Evolutionary conservation across 331 rosid species (phyloP).

Genomic region (Rosa hybrid): DNA sequence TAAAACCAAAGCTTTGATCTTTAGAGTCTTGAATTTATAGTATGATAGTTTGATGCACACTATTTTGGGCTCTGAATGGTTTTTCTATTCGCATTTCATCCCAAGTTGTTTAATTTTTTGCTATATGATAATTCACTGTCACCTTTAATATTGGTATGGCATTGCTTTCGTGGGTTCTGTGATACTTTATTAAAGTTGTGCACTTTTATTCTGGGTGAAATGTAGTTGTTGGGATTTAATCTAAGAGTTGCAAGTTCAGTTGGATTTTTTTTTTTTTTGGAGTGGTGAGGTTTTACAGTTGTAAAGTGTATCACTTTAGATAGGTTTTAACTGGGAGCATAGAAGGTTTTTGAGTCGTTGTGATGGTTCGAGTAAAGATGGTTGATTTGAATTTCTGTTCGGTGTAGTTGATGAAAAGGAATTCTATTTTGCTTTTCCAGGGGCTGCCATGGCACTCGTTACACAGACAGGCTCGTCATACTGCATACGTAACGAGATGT

Average conservation of each 20-base stretch:
- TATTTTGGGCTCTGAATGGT: not conserved
- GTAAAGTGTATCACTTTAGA: not conserved
- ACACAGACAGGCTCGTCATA: slow-evolving; percentile 39
- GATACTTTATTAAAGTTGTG: not conserved
- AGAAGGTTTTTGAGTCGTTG: not conserved
- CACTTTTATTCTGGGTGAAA: not conserved
- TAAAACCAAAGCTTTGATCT: slow-evolving; percentile 8
- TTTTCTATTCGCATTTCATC: not conserved
- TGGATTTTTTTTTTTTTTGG: not conserved
- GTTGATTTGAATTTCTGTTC: not conserved
- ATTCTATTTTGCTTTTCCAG: slow-evolving; percentile 15
- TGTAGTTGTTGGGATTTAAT: not conserved
- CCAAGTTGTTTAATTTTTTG: not conserved
- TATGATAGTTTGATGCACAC: not conserved
- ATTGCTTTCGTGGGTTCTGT: not conserved
- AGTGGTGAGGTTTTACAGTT: not conserved
- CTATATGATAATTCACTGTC: not conserved
- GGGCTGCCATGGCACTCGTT: slow-evolving; percentile 45
- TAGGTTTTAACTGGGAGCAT: not conserved
- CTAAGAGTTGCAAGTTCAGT: not conserved
- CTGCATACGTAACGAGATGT: slow-evolving; percentile 32
- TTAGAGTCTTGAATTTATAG: not conserved
- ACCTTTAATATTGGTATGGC: not conserved
- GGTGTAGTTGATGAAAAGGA: slow-evolving; percentile 7
- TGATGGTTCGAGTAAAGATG: not conserved